These are phyloP conservation scores for Calonectria pauciramosa DNA, from an alignment of 2,329 filamentous ascomycete species.

Conservation along the genomic window DNA sequence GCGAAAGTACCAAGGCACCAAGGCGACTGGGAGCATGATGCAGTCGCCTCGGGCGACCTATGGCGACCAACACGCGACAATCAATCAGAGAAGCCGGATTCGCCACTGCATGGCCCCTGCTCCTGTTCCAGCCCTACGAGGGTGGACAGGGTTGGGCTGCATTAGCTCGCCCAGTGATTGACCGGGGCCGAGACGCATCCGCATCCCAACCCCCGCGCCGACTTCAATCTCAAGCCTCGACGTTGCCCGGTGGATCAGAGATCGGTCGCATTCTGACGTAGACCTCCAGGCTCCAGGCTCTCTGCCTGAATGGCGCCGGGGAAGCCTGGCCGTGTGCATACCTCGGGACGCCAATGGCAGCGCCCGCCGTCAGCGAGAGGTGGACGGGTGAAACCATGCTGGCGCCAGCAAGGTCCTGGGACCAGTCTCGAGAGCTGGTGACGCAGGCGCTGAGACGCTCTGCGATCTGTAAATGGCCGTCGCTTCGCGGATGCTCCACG, in stretches of 20 bases:
- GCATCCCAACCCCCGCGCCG: conserved; percentile 38
- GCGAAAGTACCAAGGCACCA: conserved; percentile 23
- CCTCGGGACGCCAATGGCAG: conserved; percentile 34
- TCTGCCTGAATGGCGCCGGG: conserved; percentile 40
- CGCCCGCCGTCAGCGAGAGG: conserved; percentile 19
- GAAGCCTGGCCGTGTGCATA: conserved; percentile 41
- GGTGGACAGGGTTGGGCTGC: conserved; percentile 31
- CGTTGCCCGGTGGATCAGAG: conserved; percentile 37
- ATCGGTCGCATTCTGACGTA: conserved; percentile 38
- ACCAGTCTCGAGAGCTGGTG: background rate
- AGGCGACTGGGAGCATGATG: conserved; percentile 20
- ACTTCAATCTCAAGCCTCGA: conserved; percentile 38
- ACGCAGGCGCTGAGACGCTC: conserved; percentile 1
- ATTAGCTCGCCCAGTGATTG: conserved; percentile 44
- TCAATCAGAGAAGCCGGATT: background rate
- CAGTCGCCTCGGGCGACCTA: conserved; percentile 21
- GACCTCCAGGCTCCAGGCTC: conserved; percentile 41
- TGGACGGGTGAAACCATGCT: conserved; percentile 12
- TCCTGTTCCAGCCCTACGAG: conserved; percentile 44
- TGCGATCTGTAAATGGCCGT: background rate
- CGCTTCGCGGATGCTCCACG: background rate
- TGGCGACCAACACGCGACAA: conserved; percentile 7
- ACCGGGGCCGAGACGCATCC: conserved; percentile 32
- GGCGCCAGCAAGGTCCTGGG: background rate
- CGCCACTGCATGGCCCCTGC: conserved; percentile 26